Evolutionary conservation across 495 filamentous ascomycete species (phyloP).

Genomic region (Collariella sp.): DNA sequence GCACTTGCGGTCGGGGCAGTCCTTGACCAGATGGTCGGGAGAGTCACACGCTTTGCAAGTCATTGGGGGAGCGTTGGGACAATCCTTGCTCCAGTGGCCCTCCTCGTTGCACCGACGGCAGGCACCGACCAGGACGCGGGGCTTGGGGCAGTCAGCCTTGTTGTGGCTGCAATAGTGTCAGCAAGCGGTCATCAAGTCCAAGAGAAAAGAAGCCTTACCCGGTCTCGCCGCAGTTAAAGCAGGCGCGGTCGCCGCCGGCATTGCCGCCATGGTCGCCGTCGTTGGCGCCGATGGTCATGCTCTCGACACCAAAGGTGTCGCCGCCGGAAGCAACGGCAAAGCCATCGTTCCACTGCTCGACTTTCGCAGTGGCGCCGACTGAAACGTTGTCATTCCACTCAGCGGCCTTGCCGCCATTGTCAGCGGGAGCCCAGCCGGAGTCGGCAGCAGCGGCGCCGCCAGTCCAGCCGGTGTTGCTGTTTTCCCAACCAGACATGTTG

Average conservation of each 20-base stretch:
- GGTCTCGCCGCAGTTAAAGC: slow-evolving; percentile 71
- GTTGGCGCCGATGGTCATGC: not conserved
- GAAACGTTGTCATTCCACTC: not conserved
- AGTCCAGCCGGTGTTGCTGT: not conserved
- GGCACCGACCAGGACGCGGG: slow-evolving; percentile 41
- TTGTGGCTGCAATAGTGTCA: slow-evolving; percentile 37
- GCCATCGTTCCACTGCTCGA: not conserved
- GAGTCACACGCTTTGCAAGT: slow-evolving; percentile 59
- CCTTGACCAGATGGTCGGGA: slow-evolving; percentile 54
- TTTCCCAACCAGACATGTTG: slow-evolving; percentile 3
- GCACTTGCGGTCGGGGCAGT: slow-evolving; percentile 66
- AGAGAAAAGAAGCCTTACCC: slow-evolving; percentile 44
- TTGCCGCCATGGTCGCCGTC: slow-evolving; percentile 40
- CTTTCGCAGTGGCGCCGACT: not conserved
- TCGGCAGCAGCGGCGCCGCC: not conserved
- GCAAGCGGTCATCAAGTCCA: not conserved
- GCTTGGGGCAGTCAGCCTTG: slow-evolving; percentile 43
- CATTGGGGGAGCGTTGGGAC: slow-evolving; percentile 52
- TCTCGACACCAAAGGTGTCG: slow-evolving; percentile 1
- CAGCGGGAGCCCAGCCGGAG: not conserved
- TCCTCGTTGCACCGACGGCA: slow-evolving; percentile 66
- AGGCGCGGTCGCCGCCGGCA: slow-evolving; percentile 48
- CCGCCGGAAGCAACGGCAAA: not conserved
- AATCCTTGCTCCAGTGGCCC: slow-evolving; percentile 60
- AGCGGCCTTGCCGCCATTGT: no score